phyloP scores from a whole-genome alignment of 73 alveolate species.

The Blepharisma stoltei region DNA sequence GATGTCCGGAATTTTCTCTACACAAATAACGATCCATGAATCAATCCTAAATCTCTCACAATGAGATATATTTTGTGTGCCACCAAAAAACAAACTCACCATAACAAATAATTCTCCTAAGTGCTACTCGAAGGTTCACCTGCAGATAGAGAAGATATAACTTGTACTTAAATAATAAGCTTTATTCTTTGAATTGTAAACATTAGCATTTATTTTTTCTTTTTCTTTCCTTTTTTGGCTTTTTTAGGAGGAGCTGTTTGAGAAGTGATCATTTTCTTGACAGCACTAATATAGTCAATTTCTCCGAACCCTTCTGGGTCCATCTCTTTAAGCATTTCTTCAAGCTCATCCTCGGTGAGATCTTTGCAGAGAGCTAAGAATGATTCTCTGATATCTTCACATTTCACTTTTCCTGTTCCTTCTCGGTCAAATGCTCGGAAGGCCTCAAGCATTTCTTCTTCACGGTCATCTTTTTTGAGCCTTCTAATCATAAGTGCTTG shows the following conservation, averaged over 20 bases:
- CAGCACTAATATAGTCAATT: conserved; percentile 3
- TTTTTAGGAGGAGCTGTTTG: conserved; percentile 12
- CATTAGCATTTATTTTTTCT: background rate
- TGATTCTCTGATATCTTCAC: conserved; percentile 43
- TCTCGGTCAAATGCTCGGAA: conserved; percentile 55
- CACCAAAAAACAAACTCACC: too few species aligned
- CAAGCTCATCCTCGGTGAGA: conserved; percentile 27
- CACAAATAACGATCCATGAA: too few species aligned
- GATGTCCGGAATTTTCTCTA: too few species aligned
- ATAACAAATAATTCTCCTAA: too few species aligned
- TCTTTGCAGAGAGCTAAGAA: conserved; percentile 26
- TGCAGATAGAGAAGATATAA: too few species aligned
- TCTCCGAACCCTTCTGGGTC: conserved; percentile 31
- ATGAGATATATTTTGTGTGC: too few species aligned
- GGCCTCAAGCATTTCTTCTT: conserved; percentile 33
- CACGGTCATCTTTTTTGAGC: conserved; percentile 31
- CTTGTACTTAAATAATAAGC: too few species aligned
- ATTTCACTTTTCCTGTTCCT: conserved; percentile 38
- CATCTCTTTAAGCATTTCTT: conserved; percentile 30
- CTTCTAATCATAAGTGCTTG: conserved; percentile 49
- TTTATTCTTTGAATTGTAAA: too few species aligned
- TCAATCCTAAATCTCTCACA: too few species aligned
- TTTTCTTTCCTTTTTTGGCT: conserved; percentile 19
- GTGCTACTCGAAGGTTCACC: too few species aligned
- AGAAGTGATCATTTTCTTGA: background rate